These are phyloP conservation scores for Capsaspora owczarzaki DNA, from an alignment of 78 protist species.

Conservation along the genomic window DNA sequence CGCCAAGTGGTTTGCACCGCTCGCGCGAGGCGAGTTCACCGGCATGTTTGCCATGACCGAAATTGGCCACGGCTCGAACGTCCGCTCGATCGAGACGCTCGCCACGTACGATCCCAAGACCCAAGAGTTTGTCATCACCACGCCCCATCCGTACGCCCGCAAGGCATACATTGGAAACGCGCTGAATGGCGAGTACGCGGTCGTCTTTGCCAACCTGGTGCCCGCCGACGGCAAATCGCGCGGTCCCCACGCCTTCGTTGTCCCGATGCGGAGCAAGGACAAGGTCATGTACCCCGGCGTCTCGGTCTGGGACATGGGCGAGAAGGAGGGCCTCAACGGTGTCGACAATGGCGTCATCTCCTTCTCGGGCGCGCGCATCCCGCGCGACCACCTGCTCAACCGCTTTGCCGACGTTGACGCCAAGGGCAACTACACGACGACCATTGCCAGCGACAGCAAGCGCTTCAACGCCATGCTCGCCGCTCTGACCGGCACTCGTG, in stretches of 20 bases:
- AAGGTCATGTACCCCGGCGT: not conserved
- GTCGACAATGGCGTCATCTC: slow-evolving; percentile 20
- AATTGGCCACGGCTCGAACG: slow-evolving; percentile 46
- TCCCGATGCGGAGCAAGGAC: not conserved
- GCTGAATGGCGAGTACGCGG: not conserved
- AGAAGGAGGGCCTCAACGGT: slow-evolving; percentile 4
- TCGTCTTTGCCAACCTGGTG: not conserved
- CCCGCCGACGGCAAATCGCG: not conserved
- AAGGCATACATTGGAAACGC: not conserved
- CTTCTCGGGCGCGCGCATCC: slow-evolving; percentile 26
- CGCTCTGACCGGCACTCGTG: not conserved
- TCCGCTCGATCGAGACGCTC: slow-evolving; percentile 31
- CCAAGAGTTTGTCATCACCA: slow-evolving; percentile 19
- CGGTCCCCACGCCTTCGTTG: not conserved
- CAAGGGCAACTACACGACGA: not conserved
- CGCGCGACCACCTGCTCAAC: slow-evolving; percentile 11
- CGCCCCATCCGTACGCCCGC: not conserved
- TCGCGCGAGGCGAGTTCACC: not conserved
- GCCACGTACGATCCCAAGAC: slow-evolving; percentile 29
- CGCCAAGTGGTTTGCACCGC: not conserved
- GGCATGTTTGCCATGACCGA: not conserved
- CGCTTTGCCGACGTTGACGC: not conserved
- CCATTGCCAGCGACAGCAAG: not conserved
- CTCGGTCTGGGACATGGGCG: not conserved
- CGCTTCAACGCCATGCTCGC: not conserved